Evolutionary conservation across 2,329 filamentous ascomycete species (phyloP).

Genomic region (Aspergillus arachidicola): DNA sequence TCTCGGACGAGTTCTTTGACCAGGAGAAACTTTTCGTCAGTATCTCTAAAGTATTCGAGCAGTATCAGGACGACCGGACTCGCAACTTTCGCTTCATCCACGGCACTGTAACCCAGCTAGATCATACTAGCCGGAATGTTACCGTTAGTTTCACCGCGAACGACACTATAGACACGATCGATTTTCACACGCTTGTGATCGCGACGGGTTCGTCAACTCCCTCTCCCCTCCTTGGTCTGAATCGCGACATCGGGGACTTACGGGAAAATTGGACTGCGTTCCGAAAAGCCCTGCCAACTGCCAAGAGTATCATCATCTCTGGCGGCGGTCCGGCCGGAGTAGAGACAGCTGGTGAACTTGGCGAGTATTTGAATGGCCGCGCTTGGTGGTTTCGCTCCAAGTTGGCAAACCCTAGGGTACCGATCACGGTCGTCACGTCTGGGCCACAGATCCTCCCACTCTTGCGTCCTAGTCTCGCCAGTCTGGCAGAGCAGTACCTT

Average conservation of each 20-base stretch:
- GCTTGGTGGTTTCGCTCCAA: slow-evolving; percentile 39
- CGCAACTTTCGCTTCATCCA: slow-evolving; percentile 47
- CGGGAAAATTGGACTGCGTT: slow-evolving; percentile 43
- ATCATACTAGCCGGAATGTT: slow-evolving; percentile 31
- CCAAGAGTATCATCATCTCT: slow-evolving; percentile 48
- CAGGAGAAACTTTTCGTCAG: slow-evolving; percentile 50
- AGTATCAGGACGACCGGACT: slow-evolving; percentile 46
- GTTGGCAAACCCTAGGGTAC: slow-evolving; percentile 35
- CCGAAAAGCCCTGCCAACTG: slow-evolving; percentile 41
- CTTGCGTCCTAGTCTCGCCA: slow-evolving; percentile 43
- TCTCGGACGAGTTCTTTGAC: slow-evolving; percentile 49
- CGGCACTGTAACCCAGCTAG: slow-evolving; percentile 35
- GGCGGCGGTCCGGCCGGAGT: slow-evolving; percentile 39
- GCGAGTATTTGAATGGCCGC: slow-evolving; percentile 54
- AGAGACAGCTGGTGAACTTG: slow-evolving; percentile 55
- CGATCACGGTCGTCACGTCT: slow-evolving; percentile 51
- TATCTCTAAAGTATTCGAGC: slow-evolving; percentile 41
- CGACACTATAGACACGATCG: slow-evolving; percentile 19
- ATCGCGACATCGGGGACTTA: slow-evolving; percentile 36
- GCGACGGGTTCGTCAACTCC: slow-evolving; percentile 52
- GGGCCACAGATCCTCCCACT: slow-evolving; percentile 44
- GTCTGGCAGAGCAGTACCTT: slow-evolving; percentile 46
- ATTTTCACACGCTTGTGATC: slow-evolving; percentile 52
- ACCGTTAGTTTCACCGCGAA: slow-evolving; percentile 22
- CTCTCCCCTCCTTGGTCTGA: slow-evolving; percentile 50